A percentile compares a stretch with the other conserved stretches of the same genome.
phyloP scores from a whole-genome alignment of 2,329 filamentous ascomycete species.

The Trichoderma koningiopsis region DNA sequence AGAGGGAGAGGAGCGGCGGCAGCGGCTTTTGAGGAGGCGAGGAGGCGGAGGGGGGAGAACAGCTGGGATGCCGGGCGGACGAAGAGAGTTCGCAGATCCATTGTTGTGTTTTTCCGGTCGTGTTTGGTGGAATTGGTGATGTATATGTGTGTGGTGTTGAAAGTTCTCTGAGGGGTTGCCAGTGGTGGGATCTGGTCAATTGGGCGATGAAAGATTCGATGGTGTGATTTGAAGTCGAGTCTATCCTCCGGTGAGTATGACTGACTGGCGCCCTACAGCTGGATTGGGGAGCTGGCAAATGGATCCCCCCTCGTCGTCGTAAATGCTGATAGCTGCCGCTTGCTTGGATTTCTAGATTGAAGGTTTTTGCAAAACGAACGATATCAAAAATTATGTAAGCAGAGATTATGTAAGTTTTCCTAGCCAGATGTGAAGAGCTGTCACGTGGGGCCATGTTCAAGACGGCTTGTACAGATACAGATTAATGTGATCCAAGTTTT shows the following conservation, averaged over 20 bases:
- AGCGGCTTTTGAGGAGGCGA: background rate
- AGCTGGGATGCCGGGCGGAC: slow-evolving; percentile 41
- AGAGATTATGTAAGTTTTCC: background rate
- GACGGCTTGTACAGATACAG: background rate
- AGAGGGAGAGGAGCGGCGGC: slow-evolving; percentile 29
- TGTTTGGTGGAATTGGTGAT: background rate
- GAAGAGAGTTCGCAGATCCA: slow-evolving; percentile 42
- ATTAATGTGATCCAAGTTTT: background rate
- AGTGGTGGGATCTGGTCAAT: background rate
- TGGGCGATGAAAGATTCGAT: background rate
- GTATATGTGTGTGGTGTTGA: background rate
- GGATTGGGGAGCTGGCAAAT: slow-evolving; percentile 16
- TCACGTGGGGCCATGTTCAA: background rate
- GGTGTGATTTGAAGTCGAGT: background rate
- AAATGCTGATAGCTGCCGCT: background rate
- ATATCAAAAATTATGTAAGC: background rate
- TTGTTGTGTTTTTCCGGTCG: slow-evolving; percentile 27
- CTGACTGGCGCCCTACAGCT: slow-evolving; percentile 22
- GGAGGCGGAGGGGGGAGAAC: slow-evolving; percentile 34
- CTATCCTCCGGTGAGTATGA: background rate
- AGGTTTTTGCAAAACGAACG: background rate
- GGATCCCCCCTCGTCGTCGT: background rate
- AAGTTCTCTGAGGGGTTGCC: background rate
- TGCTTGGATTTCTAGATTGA: background rate
- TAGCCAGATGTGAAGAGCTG: background rate